Conservation (phyloP, 768 basidiomycete species). For the Galerina sulciceps region DNA sequence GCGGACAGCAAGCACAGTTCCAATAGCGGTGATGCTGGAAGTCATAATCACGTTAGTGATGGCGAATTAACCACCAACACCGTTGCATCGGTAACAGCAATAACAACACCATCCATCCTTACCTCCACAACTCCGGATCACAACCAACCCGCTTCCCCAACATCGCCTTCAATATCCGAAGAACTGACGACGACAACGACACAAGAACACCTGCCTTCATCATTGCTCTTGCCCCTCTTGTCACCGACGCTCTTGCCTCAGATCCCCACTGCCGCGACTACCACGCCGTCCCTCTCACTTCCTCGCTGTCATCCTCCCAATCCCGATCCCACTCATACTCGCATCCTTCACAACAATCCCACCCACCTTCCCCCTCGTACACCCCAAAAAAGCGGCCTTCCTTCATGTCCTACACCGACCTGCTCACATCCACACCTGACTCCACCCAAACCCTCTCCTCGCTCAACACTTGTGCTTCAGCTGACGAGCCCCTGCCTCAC, state of each 20-base stretch:
- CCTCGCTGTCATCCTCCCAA: too few relatives aligned
- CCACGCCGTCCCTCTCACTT: constrained; percentile 3
- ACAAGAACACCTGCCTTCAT: not conserved
- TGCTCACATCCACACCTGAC: constrained; percentile 77
- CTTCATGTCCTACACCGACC: constrained; percentile 88
- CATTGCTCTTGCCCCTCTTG: not conserved
- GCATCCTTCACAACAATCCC: constrained; percentile 16
- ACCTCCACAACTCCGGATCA: not conserved
- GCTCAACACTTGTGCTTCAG: constrained; percentile 68
- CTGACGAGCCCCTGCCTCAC: constrained; percentile 73
- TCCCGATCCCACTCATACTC: constrained; percentile 11
- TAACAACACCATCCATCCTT: not conserved
- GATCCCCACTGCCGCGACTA: constrained; percentile 7
- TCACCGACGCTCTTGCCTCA: constrained; percentile 7
- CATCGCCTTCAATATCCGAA: not conserved
- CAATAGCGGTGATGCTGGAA: not conserved
- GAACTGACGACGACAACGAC: constrained; percentile 1
- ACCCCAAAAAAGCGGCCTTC: constrained; percentile 71
- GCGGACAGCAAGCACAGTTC: too few relatives aligned
- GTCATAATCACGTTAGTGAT: too few relatives aligned
- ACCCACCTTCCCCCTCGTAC: constrained; percentile 49
- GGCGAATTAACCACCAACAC: not conserved
- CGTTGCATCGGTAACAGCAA: constrained; percentile 40
- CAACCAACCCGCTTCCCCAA: too few relatives aligned
- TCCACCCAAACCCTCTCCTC: constrained; percentile 73